These are phyloP conservation scores for Tilletia setariae DNA, from an alignment of 1,284 basidiomycete genomes.

Conservation along the genomic window DNA sequence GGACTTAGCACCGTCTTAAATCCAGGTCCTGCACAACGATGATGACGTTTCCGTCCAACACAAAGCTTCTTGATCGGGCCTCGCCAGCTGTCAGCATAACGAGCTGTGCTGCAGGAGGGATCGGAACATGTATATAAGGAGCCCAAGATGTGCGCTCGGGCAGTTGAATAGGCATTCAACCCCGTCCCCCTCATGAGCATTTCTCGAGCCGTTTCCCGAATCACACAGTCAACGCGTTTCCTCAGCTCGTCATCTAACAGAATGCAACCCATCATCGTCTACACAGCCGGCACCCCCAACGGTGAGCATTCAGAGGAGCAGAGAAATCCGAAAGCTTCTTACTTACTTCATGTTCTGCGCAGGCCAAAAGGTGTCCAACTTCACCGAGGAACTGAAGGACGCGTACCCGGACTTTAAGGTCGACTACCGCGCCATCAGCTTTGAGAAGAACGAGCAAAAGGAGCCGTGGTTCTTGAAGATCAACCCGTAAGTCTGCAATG, in stretches of 20 bases:
- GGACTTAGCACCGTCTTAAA: too few relatives aligned
- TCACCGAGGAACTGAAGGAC: conserved; percentile 34
- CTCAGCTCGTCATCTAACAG: conserved; percentile 12
- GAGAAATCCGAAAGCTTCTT: neutral
- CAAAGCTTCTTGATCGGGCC: too few relatives aligned
- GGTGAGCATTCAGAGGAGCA: neutral
- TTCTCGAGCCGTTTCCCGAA: neutral
- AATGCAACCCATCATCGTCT: conserved; percentile 38
- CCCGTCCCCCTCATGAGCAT: too few relatives aligned
- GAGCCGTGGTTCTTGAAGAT: conserved; percentile 42
- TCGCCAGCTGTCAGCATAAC: too few relatives aligned
- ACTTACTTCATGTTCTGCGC: neutral
- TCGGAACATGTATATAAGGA: too few relatives aligned
- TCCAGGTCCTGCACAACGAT: too few relatives aligned
- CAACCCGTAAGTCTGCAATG: conserved; percentile 35
- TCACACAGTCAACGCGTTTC: neutral
- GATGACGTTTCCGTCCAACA: too few relatives aligned
- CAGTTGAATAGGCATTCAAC: too few relatives aligned
- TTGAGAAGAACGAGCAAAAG: conserved; percentile 33
- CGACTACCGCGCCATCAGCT: conserved; percentile 23
- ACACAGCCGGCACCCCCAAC: conserved; percentile 33
- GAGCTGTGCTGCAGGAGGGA: too few relatives aligned
- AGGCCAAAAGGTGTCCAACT: conserved; percentile 22
- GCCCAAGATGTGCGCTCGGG: too few relatives aligned
- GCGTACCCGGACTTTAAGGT: conserved; percentile 25